Percentiles rank a stretch among this genome's conserved stretches.
These are phyloP conservation scores for Hemerocallis citrina DNA, from an alignment of 106 monocot species.

Conservation along the genomic window DNA sequence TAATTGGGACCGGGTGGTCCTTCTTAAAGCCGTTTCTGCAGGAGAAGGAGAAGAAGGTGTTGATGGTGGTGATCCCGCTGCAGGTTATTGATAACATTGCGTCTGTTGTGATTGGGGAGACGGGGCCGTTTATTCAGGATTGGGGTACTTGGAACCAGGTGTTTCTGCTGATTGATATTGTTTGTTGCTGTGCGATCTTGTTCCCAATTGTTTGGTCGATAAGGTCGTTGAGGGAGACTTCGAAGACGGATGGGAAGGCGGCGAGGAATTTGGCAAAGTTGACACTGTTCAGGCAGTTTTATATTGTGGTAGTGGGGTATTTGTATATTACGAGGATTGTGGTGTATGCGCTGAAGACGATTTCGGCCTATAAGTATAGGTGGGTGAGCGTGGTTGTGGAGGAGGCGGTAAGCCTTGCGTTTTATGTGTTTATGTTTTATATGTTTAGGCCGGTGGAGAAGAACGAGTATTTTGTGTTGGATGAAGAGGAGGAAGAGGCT, in stretches of 20 bases:
- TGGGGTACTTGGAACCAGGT: slow-evolving; percentile 89
- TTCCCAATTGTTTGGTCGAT: slow-evolving; percentile 96
- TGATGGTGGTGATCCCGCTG: slow-evolving; percentile 87
- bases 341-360: slow-evolving; percentile 73
- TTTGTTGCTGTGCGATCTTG: slow-evolving; percentile 82
- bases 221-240: slow-evolving; percentile 62
- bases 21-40: slow-evolving; percentile 96
- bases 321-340: slow-evolving; percentile 94
- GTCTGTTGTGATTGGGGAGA: slow-evolving; percentile 81
- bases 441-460: slow-evolving; percentile 85
- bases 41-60: slow-evolving; percentile 91
- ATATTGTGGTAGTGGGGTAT: slow-evolving; percentile 80
- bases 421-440: slow-evolving; percentile 80
- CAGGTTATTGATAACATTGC: slow-evolving; percentile 87
- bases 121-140: slow-evolving; percentile 66
- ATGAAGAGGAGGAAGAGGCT: slow-evolving; percentile 91
- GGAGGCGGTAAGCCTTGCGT: slow-evolving; percentile 57
- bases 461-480: slow-evolving; percentile 76
- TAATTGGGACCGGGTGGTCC: slow-evolving; percentile 94
- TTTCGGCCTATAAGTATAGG: slow-evolving; percentile 70
- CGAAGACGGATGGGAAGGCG: slow-evolving; percentile 94
- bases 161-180: slow-evolving; percentile 70
- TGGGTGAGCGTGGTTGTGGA: slow-evolving; percentile 80
- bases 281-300: slow-evolving; percentile 83
- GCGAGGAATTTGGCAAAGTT: slow-evolving; percentile 80